A percentile compares a stretch with the other conserved stretches of the same genome.
These are phyloP conservation scores for Sungouiella blattae DNA, from an alignment of 805 yeast species.

Conservation along the genomic window DNA sequence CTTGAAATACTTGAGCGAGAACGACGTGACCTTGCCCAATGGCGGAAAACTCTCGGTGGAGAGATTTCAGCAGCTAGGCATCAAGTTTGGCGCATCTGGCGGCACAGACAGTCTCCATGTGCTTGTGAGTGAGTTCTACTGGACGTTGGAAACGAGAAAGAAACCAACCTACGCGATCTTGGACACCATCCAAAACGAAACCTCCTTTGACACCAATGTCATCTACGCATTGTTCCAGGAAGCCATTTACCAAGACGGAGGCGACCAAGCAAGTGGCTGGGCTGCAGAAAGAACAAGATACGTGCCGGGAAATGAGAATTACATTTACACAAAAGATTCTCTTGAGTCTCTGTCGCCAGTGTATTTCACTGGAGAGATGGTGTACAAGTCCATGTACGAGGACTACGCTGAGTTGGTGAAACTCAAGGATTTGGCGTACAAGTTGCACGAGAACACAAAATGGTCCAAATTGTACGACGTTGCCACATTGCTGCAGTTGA, in stretches of 20 bases:
- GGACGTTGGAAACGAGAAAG: conserved; percentile 35
- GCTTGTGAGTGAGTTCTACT: conserved; percentile 36
- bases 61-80: conserved; percentile 52
- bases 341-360: conserved; percentile 19
- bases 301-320: conserved; percentile 20
- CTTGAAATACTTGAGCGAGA: conserved; percentile 26
- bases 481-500: conserved; percentile 23
- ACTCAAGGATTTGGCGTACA: conserved; percentile 39
- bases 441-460: conserved; percentile 26
- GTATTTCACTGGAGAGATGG: conserved; percentile 56
- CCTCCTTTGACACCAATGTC: conserved; percentile 51
- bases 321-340: conserved; percentile 16
- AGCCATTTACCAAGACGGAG: conserved; percentile 52
- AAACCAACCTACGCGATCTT: conserved; percentile 38
- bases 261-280: conserved; percentile 40
- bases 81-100: conserved; percentile 48
- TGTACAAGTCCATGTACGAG: conserved; percentile 47
- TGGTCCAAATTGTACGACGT: conserved; percentile 40
- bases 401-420: conserved; percentile 43
- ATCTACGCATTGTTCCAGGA: conserved; percentile 57
- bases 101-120: conserved; percentile 48
- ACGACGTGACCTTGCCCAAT: conserved; percentile 41
- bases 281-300: conserved; percentile 42
- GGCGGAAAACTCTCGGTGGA: conserved; percentile 49
- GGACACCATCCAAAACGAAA: conserved; percentile 25